Base-by-base conservation (phyloP, 2,329 filamentous ascomycete species). In the Xylariaceae sp. region DNA sequence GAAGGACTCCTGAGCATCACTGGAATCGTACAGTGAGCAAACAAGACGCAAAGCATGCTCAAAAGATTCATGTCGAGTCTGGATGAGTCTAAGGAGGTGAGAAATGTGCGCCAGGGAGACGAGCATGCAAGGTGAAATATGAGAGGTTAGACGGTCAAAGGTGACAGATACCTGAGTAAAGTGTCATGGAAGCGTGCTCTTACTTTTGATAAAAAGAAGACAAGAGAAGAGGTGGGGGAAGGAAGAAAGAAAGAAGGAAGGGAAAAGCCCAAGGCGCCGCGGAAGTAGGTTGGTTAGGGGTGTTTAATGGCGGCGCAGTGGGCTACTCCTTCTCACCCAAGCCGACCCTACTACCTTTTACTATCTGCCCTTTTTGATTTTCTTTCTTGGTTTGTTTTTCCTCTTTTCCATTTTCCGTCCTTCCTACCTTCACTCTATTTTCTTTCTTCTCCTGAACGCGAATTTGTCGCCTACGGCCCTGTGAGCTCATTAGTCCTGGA, bases 271-370 rank as follows among this genome's bases (percentile, higher is more conserved):
- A 49, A 51, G 58, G 55, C 53, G 53, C 56, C 48, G 53, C 61
- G 42, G 45, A 53, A 23, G 23, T 57, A 56, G 58, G 39, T 55
- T 60, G 44, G 42, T 45, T 42, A 23, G 18, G 45, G 13, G 17
- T 54, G 51, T 3, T 4, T 34, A 1, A 50, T 3, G 47, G 17
- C 3, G 34, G 13, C 10, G 49, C 11, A 35, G 49, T 59, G 56
- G 59, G 59, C 59, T 47, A 53, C 56, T 57, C 45, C n/a, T 53
- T 55, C 37, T 39, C 50, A 50, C 55, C 42, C 51, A 4, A 51
- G 56, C 50, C 42, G 5, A 4, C 23, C 5, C 23, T 30, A 30
- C 23, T 30, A 30, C 23, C 5, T 30, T 30, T 30, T 30, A 30
- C 23, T 5, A 30, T 30, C 23, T 30, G 10, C 11, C 30, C 49